Percentiles rank a stretch among this genome's conserved stretches.
Evolutionary conservation across 306 rosid species (phyloP).

Genomic region (Chamaecrista fasciculata): DNA sequence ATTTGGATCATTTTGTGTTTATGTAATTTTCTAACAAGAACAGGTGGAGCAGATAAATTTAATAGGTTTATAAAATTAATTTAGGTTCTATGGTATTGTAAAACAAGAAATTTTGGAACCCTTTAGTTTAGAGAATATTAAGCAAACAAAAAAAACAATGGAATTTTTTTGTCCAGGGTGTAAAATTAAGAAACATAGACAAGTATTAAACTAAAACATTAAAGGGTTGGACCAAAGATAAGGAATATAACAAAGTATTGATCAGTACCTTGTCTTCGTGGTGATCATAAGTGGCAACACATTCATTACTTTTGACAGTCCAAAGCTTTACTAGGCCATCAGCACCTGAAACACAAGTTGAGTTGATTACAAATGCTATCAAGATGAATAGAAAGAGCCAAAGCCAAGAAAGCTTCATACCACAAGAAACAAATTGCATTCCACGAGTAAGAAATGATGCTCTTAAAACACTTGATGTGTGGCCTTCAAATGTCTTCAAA

Average conservation of each 20-base stretch:
- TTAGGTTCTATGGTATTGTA: background rate
- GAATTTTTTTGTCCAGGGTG: conserved; percentile 4
- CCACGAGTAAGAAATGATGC: conserved; percentile 93
- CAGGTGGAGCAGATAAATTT: too few species aligned
- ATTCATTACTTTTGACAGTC: conserved; percentile 82
- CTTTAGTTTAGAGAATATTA: background rate
- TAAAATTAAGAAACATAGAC: conserved; percentile 6
- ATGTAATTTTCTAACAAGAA: background rate
- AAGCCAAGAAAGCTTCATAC: conserved; percentile 40
- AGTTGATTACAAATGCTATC: conserved; percentile 23
- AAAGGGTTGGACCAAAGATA: conserved; percentile 5
- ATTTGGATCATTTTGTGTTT: background rate
- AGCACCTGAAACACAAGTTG: conserved; percentile 64
- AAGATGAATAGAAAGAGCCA: conserved; percentile 16
- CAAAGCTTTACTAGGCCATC: conserved; percentile 89
- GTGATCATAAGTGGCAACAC: conserved; percentile 80
- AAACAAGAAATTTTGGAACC: background rate
- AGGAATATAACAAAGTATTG: background rate
- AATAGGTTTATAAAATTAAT: too few species aligned
- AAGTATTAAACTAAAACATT: background rate
- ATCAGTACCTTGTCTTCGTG: conserved; percentile 85
- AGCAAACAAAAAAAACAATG: background rate
- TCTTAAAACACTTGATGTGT: conserved; percentile 81
- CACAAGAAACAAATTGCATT: conserved; percentile 83
- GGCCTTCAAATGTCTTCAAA: conserved; percentile 95